Evolutionary conservation across 2,329 filamentous ascomycete genomes (phyloP), one percentile per base, ranked within the genome.

Genomic region (Apiospora arundinis): DNA sequence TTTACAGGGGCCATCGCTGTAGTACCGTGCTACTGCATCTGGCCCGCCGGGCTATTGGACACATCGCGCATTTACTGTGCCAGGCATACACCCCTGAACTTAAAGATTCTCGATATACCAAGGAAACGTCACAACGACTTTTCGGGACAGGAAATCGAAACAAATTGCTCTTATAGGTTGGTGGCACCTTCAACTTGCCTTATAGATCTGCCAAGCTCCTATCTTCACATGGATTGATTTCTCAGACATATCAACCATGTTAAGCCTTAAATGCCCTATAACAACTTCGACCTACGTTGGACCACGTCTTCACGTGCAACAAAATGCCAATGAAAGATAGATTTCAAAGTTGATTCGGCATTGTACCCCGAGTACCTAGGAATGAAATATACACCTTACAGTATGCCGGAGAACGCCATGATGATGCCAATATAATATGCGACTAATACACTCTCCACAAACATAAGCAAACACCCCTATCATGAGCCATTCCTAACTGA

Each of bases 321-420:
- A 48, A 45, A 12, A 49, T 6, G 21, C 23, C 21, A n/a, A 12
- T 28, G 12, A n/a, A n/a, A 28, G 11, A 32, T 44, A 8, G 16
- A n/a, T 40, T 63, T 40, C 56, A 40, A 32, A 63, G 56, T n/a
- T 21, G 32, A 63, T 63, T 40, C 56, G n/a, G 18, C 12, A 40
- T 40, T 21, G 28, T 12, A 18, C 18, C 56, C 56, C 56, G 2
- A n/a, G 56, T 63, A 63, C 18, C 52, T 60, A 63, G 21, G 4
- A 40, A 32, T 67, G 12, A 70, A 69, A 45, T 73, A 63, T 69
- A 70, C 67, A 46, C 66, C 69, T 66, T 70, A 21, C 56, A 63
- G 32, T 63, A 63, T 49, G 40, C 68, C 49, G 25, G 16, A 37
- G 32, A 74, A 72, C 67, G 73, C 73, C 66, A 16, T 70, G 56